Base-by-base conservation (phyloP, 805 yeast species). In the Candida loeiensis region DNA sequence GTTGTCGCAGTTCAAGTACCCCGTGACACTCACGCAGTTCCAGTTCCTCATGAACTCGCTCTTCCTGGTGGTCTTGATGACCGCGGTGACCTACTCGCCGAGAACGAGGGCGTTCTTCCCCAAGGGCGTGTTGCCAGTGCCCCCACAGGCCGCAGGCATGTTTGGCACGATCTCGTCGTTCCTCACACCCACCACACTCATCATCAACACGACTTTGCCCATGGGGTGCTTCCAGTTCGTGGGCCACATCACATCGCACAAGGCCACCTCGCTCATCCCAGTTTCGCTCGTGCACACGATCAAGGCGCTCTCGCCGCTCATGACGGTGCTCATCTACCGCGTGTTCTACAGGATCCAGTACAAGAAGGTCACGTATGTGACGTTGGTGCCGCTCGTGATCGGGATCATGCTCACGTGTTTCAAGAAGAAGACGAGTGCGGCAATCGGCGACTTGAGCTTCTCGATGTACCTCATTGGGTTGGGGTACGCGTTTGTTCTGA, bases 231-330 rank as follows among this genome's bases (percentile, higher is more conserved):
- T 91, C 65, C 98, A 91, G 66, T 85, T 91, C 49, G 69, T 82
- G 15, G 99, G 98, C 15, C 98, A 91, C 61, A 79, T 90, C 46
- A 78, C 95, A 11, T 79, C 95, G 6, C 96, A 90, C 58, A 85
- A 85, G 56, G 91, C 98, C n/a, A 89, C 96, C 2, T 76, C 90
- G 2, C 61, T 85, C 45, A 86, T 93, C 37, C 96, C 96, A 0
- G 96, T 93, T n/a, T 85, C 96, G 4, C 66, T 90, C 48, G 97
- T 93, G 15, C 97, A 91, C 60, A 89, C 97, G 6, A 81, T 91
- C 51, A 93, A 93, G 65, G 93, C 96, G 2, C 68, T 91, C 27
- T 82, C 95, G 22, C 99, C 99, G 2, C 69, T 91, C 18, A 77
- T 87, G 36, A 91, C 98, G 0, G 97, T 93, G 9, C 60, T 79